Conservation (phyloP, 352 stramenopile genomes). For the Synura sp. region DNA sequence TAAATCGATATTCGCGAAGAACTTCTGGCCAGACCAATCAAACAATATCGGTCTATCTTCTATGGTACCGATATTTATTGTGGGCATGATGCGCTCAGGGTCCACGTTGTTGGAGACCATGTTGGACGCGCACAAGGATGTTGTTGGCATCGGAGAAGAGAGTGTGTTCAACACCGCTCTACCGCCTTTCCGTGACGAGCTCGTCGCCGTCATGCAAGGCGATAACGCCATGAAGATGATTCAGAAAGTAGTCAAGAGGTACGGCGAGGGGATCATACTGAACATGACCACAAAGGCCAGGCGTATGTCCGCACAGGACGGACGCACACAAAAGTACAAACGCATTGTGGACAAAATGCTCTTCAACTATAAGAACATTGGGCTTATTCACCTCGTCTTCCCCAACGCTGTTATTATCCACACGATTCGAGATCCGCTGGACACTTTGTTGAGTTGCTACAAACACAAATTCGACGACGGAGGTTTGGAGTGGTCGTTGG, state of each 20-base stretch:
- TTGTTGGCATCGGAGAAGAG: background rate
- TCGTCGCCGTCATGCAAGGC: background rate
- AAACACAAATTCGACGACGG: conserved; percentile 16
- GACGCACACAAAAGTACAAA: background rate
- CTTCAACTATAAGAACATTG: conserved; percentile 30
- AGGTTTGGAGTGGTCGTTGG: background rate
- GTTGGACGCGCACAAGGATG: background rate
- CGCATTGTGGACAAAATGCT: conserved; percentile 26
- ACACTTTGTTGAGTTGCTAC: background rate
- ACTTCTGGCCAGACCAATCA: background rate
- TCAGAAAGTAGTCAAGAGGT: background rate
- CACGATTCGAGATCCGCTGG: background rate
- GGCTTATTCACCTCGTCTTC: background rate
- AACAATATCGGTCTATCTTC: background rate
- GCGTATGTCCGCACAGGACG: background rate
- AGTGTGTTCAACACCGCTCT: background rate
- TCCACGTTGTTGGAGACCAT: background rate
- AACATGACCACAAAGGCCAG: background rate
- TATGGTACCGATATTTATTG: conserved; percentile 1
- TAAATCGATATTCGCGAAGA: background rate
- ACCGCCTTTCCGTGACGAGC: background rate
- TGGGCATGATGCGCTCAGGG: conserved; percentile 29
- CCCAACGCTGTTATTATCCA: conserved; percentile 12
- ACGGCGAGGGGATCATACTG: background rate
- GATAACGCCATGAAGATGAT: background rate